phyloP scores from a whole-genome alignment of 2,329 filamentous ascomycete species.

The Herpotrichia juniperi region DNA sequence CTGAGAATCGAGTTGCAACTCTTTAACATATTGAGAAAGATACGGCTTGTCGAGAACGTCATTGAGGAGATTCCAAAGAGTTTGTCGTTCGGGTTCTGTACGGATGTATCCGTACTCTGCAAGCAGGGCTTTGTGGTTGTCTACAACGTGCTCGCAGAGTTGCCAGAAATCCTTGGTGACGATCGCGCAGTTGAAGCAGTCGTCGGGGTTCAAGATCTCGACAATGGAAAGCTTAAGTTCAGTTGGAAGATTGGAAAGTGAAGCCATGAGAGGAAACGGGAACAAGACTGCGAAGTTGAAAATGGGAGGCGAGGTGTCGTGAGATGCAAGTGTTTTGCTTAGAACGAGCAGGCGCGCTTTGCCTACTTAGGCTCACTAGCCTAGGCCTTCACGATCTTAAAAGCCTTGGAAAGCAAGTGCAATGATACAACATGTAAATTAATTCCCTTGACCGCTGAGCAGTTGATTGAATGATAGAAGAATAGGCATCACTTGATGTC shows the following conservation, averaged over 20 bases:
- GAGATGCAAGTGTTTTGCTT: neutral
- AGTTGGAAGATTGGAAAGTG: neutral
- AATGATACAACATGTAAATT: too few relatives aligned
- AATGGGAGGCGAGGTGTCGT: neutral
- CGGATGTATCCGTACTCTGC: neutral
- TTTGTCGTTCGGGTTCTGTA: neutral
- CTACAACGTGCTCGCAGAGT: neutral
- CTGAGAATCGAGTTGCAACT: neutral
- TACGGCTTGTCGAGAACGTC: neutral
- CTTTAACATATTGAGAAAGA: neutral
- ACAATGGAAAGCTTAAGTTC: slow-evolving; percentile 6
- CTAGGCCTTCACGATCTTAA: neutral
- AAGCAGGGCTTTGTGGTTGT: neutral
- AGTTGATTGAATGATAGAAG: too few relatives aligned
- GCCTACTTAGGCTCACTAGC: neutral
- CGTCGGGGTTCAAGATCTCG: neutral
- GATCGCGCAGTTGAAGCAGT: slow-evolving; percentile 7
- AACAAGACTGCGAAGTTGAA: neutral
- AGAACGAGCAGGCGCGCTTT: neutral
- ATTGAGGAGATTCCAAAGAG: slow-evolving; percentile 6
- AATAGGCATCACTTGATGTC: too few relatives aligned
- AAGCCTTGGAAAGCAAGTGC: too few relatives aligned
- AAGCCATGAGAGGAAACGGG: neutral
- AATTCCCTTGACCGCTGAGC: too few relatives aligned
- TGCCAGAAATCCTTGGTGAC: neutral